These are phyloP conservation scores for Paraphaeosphaeria sporulosa DNA, from an alignment of 2,329 filamentous ascomycete genomes.

Conservation along the genomic window DNA sequence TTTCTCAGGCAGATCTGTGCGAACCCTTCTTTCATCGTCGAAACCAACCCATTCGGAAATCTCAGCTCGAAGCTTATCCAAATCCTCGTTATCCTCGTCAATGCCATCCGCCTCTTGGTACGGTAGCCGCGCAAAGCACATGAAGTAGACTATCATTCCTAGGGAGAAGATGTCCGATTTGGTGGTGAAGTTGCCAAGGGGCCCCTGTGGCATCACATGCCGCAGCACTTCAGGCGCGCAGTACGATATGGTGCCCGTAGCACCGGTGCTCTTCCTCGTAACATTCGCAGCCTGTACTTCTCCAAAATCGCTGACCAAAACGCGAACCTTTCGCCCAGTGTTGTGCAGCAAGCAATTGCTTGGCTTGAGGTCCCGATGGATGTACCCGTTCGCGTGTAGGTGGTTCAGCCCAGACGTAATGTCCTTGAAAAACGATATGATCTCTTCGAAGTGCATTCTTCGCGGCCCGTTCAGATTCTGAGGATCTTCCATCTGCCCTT, in stretches of 20 bases:
- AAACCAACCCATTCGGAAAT: conserved; percentile 90
- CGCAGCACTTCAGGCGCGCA: conserved; percentile 93
- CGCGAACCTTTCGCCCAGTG: conserved; percentile 73
- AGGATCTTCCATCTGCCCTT: conserved; percentile 73
- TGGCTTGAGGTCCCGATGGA: conserved; percentile 94
- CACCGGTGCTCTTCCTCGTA: conserved; percentile 85
- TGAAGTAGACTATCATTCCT: conserved; percentile 98
- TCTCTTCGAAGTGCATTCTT: conserved; percentile 81
- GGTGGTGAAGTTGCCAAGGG: conserved; percentile 90
- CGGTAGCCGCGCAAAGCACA: conserved; percentile 91
- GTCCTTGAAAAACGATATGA: conserved; percentile 95
- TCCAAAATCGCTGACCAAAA: conserved; percentile 96
- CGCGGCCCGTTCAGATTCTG: conserved; percentile 60
- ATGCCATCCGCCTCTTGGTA: conserved; percentile 84
- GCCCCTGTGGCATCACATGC: conserved; percentile 67
- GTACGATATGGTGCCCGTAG: conserved; percentile 96
- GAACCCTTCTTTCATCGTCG: conserved; percentile 74
- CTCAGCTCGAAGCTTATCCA: conserved; percentile 83
- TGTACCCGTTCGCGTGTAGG: conserved; percentile 89
- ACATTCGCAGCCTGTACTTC: conserved; percentile 89
- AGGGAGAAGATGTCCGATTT: conserved; percentile 99
- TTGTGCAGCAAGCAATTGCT: conserved; percentile 91
- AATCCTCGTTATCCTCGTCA: conserved; percentile 90
- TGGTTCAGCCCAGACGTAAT: conserved; percentile 92
- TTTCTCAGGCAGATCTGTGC: conserved; percentile 83